These are phyloP conservation scores for Orbilia ellipsospora DNA, from an alignment of 2,329 filamentous ascomycete genomes.

Conservation along the genomic window DNA sequence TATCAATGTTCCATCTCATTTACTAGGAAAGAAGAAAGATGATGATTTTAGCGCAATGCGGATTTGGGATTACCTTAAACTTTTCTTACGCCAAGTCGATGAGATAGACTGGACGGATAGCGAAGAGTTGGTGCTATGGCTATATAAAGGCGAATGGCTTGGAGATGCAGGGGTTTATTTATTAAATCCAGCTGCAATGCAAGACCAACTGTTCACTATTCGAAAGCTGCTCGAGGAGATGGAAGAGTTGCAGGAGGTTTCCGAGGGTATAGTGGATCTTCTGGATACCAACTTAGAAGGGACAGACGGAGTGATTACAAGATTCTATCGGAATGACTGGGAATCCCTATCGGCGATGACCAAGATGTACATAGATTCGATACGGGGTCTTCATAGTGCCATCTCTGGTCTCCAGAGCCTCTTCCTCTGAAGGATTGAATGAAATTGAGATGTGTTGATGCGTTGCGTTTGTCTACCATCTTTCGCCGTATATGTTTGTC, in stretches of 20 bases:
- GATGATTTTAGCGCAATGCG: neutral
- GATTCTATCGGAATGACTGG: neutral
- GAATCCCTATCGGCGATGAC: neutral
- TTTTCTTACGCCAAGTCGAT: neutral
- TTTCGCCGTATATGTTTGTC: conserved; percentile 1
- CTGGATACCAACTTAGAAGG: neutral
- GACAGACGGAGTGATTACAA: no score
- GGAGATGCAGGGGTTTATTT: neutral
- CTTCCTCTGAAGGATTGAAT: neutral
- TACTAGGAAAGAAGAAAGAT: neutral
- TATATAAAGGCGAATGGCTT: neutral
- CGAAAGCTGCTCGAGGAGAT: neutral
- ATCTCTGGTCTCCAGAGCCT: neutral
- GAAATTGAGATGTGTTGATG: conserved; percentile 4
- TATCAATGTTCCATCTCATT: no score
- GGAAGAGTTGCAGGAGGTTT: neutral
- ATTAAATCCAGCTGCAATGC: neutral
- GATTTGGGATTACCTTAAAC: neutral
- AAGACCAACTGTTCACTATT: neutral
- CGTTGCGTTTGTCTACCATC: conserved; percentile 1
- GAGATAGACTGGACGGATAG: neutral
- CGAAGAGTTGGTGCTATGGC: neutral
- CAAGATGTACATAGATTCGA: neutral
- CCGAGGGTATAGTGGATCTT: neutral
- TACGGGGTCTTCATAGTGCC: neutral